Conservation (phyloP, 1,284 basidiomycete genomes). For the Ustilago trichophora region DNA sequence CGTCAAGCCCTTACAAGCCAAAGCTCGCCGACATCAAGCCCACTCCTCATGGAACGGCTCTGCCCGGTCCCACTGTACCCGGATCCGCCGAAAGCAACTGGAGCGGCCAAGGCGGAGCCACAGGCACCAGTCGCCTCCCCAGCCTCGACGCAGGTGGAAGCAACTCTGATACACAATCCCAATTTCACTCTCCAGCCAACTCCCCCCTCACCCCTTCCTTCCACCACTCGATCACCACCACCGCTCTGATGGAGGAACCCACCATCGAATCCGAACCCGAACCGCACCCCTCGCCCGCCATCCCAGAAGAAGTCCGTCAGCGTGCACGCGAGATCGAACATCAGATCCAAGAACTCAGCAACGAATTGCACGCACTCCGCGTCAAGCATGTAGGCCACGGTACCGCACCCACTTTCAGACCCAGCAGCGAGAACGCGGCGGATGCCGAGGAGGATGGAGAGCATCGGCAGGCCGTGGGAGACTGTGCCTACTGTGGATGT, state of each 20-base stretch:
- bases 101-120: slow-evolving; percentile 20
- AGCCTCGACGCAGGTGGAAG: slow-evolving; percentile 41
- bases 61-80: slow-evolving; percentile 35
- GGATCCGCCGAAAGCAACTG: slow-evolving; percentile 39
- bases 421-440: too few species aligned
- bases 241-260: neutral
- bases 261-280: too few species aligned
- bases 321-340: slow-evolving; percentile 47
- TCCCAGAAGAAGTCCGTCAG: slow-evolving; percentile 36
- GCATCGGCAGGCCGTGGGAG: neutral
- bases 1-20: slow-evolving; percentile 13
- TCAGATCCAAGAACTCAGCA: slow-evolving; percentile 42
- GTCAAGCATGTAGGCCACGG: slow-evolving; percentile 36
- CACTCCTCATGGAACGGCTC: slow-evolving; percentile 21
- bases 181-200: slow-evolving; percentile 34
- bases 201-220: slow-evolving; percentile 45
- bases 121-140: slow-evolving; percentile 20
- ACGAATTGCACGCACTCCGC: slow-evolving; percentile 42
- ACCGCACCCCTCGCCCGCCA: slow-evolving; percentile 24
- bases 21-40: slow-evolving; percentile 29
- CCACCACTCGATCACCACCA: slow-evolving; percentile 22
- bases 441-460: slow-evolving; percentile 9
- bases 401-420: slow-evolving; percentile 16
- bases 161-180: slow-evolving; percentile 35
- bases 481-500: slow-evolving; percentile 48